phyloP scores from a whole-genome alignment of 2,329 filamentous ascomycete genomes.

The Diaporthe eres region DNA sequence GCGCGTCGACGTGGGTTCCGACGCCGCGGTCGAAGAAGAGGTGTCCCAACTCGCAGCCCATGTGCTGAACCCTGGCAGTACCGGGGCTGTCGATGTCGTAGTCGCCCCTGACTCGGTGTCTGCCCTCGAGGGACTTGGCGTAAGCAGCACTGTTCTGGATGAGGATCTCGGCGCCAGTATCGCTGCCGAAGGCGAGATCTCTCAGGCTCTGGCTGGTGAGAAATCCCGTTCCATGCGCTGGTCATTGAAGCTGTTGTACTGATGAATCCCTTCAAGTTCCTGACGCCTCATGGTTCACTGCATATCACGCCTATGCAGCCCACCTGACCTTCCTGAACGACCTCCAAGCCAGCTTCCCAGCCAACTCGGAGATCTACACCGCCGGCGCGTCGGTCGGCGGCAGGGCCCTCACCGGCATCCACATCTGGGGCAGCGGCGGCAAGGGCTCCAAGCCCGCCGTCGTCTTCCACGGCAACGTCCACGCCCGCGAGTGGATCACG shows the following conservation, averaged over 20 bases:
- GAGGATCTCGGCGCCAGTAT: conserved; percentile 46
- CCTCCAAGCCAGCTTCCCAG: conserved; percentile 59
- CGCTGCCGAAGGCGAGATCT: conserved; percentile 42
- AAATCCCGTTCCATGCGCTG: no score
- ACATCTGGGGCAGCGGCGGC: conserved; percentile 63
- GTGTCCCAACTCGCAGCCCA: conserved; percentile 12
- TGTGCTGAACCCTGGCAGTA: conserved; percentile 17
- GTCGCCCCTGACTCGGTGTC: conserved; percentile 46
- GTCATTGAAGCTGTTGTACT: neutral
- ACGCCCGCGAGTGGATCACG: conserved; percentile 69
- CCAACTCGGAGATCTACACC: conserved; percentile 62
- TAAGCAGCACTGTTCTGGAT: conserved; percentile 44
- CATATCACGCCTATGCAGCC: conserved; percentile 66
- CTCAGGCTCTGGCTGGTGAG: conserved; percentile 16
- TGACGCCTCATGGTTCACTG: conserved; percentile 62
- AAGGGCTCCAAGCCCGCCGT: conserved; percentile 63
- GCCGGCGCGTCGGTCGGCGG: conserved; percentile 62
- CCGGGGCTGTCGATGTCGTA: conserved; percentile 44
- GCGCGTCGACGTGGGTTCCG: conserved; percentile 54
- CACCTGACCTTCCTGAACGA: conserved; percentile 64
- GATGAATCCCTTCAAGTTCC: conserved; percentile 52
- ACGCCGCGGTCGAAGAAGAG: conserved; percentile 44
- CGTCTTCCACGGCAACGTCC: conserved; percentile 66
- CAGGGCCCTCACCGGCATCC: conserved; percentile 71
- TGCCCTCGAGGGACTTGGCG: conserved; percentile 46